Evolutionary conservation across 495 filamentous ascomycete genomes (phyloP).

Genomic region (Talaromyces proteolyticus): DNA sequence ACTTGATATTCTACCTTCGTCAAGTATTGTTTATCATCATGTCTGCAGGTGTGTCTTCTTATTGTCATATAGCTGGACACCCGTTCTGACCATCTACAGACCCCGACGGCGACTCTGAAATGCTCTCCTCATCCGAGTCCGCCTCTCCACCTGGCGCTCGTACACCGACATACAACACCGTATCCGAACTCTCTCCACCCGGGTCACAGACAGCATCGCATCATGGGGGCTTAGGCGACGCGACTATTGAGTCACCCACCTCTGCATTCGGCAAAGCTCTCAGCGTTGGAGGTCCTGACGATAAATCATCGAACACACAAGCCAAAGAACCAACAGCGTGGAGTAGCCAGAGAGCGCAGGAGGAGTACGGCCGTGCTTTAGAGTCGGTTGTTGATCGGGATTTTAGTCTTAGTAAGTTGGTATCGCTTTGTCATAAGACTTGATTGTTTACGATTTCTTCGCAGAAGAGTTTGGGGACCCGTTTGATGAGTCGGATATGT

Average conservation of each 20-base stretch:
- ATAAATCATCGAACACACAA: constrained; percentile 11
- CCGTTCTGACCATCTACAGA: constrained; percentile 21
- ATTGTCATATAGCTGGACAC: neutral
- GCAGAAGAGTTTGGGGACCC: constrained; percentile 49
- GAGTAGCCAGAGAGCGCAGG: constrained; percentile 53
- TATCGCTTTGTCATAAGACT: no score
- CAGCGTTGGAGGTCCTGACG: constrained; percentile 15
- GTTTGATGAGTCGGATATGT: constrained; percentile 58
- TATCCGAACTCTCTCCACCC: constrained; percentile 48
- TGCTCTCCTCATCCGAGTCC: constrained; percentile 47
- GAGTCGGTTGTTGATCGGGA: constrained; percentile 42
- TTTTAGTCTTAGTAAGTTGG: constrained; percentile 37
- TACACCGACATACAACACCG: constrained; percentile 26
- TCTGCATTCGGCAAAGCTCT: constrained; percentile 4
- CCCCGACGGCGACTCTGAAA: constrained; percentile 51
- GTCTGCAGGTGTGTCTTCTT: neutral
- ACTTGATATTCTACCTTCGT: neutral
- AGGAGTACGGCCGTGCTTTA: constrained; percentile 52
- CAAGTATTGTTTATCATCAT: neutral
- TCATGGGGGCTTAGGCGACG: constrained; percentile 9
- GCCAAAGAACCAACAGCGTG: constrained; percentile 41
- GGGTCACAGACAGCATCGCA: constrained; percentile 36
- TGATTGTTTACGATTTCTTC: neutral
- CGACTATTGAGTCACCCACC: constrained; percentile 16
- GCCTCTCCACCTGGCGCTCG: constrained; percentile 24